Conservation (phyloP, 2,329 filamentous ascomycete species). For the Didymella segeticola region DNA sequence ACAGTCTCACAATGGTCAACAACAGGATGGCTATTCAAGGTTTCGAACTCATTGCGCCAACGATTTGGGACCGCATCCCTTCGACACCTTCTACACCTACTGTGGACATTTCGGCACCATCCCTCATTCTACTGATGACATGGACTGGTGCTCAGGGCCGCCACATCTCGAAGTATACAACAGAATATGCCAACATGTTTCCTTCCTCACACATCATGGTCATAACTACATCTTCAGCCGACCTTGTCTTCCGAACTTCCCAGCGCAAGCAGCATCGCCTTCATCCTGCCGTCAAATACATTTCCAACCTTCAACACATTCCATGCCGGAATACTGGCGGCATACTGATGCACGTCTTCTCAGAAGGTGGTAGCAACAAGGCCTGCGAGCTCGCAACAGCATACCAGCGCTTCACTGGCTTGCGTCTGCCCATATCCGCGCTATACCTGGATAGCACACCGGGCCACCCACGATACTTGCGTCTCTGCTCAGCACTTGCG, state of each 20-base stretch:
- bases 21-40: slow-evolving; percentile 2
- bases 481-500: slow-evolving; percentile 30
- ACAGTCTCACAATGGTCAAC: background rate
- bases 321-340: slow-evolving; percentile 8
- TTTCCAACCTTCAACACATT: slow-evolving; percentile 17
- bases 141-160: slow-evolving; percentile 38
- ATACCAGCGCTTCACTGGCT: slow-evolving; percentile 23
- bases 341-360: slow-evolving; percentile 37
- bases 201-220: slow-evolving; percentile 35
- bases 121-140: slow-evolving; percentile 36
- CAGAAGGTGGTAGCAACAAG: slow-evolving; percentile 41
- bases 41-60: slow-evolving; percentile 12
- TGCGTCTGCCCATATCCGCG: slow-evolving; percentile 25
- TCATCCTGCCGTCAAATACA: slow-evolving; percentile 27
- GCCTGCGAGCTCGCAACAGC: slow-evolving; percentile 33
- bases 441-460: slow-evolving; percentile 39
- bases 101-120: slow-evolving; percentile 13
- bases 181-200: slow-evolving; percentile 31
- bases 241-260: slow-evolving; percentile 33
- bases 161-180: slow-evolving; percentile 35
- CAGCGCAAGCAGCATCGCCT: slow-evolving; percentile 28
- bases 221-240: slow-evolving; percentile 33
- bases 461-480: slow-evolving; percentile 31
- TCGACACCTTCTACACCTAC: slow-evolving; percentile 13
- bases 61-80: slow-evolving; percentile 16